Conservation (phyloP, 2,329 filamentous ascomycete genomes). For the Fusarium luffae region DNA sequence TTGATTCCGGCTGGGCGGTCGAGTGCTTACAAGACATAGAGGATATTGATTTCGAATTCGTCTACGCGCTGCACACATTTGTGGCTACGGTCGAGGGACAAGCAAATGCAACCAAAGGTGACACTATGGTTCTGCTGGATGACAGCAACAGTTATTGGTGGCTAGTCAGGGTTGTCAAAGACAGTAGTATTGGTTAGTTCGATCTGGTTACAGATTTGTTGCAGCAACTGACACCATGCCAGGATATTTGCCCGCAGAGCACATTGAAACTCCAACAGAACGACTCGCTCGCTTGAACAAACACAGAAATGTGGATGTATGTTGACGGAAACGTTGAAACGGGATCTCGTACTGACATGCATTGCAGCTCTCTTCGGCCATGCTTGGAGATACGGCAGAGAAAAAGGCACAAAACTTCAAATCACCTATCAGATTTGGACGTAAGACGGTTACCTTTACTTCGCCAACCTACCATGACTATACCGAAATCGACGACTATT, state of each 20-base stretch:
- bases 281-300: conserved; percentile 94
- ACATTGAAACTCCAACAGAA: conserved; percentile 98
- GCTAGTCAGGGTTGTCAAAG: conserved; percentile 96
- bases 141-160: conserved; percentile 99
- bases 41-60: conserved; percentile 99
- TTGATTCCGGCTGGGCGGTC: conserved; percentile 79
- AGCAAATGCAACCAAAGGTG: conserved; percentile 97
- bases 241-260: conserved; percentile 97
- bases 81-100: conserved; percentile 98
- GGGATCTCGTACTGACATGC: conserved; percentile 15
- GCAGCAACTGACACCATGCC: conserved; percentile 38
- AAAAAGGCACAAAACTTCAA: conserved; percentile 87
- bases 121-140: conserved; percentile 97
- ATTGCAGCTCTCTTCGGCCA: conserved; percentile 67
- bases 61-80: conserved; percentile 97
- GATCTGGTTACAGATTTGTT: neutral
- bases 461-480: conserved; percentile 89
- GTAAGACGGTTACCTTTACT: conserved; percentile 88
- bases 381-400: conserved; percentile 73
- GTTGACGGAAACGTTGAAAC: conserved; percentile 47
- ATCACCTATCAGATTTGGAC: conserved; percentile 79
- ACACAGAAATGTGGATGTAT: conserved; percentile 95
- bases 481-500: conserved; percentile 88
- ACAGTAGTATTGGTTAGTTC: conserved; percentile 84
- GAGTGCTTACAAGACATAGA: conserved; percentile 93